Evolutionary conservation across 768 basidiomycete species (phyloP), one percentile per base, ranked within the genome.

Genomic region (Macrolepiota dolichaula): DNA sequence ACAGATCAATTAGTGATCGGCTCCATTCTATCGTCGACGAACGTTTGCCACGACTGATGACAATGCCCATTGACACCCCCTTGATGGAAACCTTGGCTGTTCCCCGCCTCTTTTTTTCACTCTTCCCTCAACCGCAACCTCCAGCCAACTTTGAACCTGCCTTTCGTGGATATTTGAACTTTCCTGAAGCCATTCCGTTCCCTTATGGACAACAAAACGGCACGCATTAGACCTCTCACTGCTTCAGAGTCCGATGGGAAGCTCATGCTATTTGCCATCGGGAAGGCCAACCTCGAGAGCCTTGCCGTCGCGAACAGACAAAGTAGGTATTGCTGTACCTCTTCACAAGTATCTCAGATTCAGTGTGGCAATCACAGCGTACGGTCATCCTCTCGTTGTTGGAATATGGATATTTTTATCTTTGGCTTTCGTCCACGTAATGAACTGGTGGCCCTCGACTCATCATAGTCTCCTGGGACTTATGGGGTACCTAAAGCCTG

Each of bases 371-470:
- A 65, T 35, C 19, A 2, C 66, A 86, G 87, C 77, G 35, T 86
- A 84, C 65, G 66, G 68, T 1, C 81, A 90, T 66, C 88, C 88
- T 12, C 19, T 88, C n/a, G 78, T 79, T 2, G 64, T 92, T 44
- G 77, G 79, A 42, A 46, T 83, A 22, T 93, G 91, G 91, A 63
- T 86, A 4, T 81, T 73, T 7, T 59, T 89, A 27, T 84, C 89
- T 11, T 79, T 77, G 64, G 68, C 80, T 3, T 82, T 91, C 71
- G 72, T 89, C 37, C 76, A 86, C 59, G 75, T 75, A 51, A 78
- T 90, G 80, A 55, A 79, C 19, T 87, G 86, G 87, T 91, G 87
- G 89, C 91, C 91, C 1, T 73, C 77, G 19, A 67, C 71, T 12
- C 67, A 75, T 12, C 66, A 76, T 61, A 80, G 84, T 7, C 62